Base-by-base conservation (phyloP, 23 red algal genomes). In the Gracilaria domingensis region DNA sequence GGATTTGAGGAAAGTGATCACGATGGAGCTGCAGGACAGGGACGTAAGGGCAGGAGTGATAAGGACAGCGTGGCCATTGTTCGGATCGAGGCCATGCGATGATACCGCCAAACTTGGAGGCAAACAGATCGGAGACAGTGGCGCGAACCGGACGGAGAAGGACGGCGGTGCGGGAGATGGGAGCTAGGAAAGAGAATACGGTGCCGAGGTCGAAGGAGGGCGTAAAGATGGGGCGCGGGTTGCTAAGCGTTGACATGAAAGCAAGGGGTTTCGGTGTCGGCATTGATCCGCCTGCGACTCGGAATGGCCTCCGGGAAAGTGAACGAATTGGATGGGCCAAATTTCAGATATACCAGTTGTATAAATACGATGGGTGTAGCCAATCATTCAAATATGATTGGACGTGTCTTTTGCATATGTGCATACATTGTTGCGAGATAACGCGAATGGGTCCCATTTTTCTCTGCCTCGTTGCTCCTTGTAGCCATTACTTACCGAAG, bases 11-110 rank as follows among this genome's bases (percentile, higher is more conserved):
- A 25, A 67, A 67, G 62, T 67, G 26, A 16, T 67, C 62, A 67
- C 62, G 62, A 17, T 36, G 62, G 33, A 67, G 62, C 62, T 67
- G 62, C 13, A 67, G 62, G 24, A 67, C 62, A 25, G 62, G 62
- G 26, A 67, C 62, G 62, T 12, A 35, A 4, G 62, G 62, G 14
- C 28, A 29, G 62, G 62, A 4, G 24, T 67, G 62, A 35, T 67
- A 14, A 64, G 58, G 58, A 29, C 58, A 64, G 58, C 58, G 62
- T 0, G 62, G 62, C 62, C 62, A 67, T 67, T 30, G 62, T 30
- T 67, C 62, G 62, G 62, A 67, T 17, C 33, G n/a, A 12, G 62
- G 62, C 62, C 62, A 67, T 4, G 62, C 58, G 4, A 67, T 67
- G 33, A 12, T 1, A 12, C 62, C 62, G 20, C 62, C 62, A 32